Base-by-base conservation (phyloP, 2,329 filamentous ascomycete genomes). In the Cyphellophora europaea region DNA sequence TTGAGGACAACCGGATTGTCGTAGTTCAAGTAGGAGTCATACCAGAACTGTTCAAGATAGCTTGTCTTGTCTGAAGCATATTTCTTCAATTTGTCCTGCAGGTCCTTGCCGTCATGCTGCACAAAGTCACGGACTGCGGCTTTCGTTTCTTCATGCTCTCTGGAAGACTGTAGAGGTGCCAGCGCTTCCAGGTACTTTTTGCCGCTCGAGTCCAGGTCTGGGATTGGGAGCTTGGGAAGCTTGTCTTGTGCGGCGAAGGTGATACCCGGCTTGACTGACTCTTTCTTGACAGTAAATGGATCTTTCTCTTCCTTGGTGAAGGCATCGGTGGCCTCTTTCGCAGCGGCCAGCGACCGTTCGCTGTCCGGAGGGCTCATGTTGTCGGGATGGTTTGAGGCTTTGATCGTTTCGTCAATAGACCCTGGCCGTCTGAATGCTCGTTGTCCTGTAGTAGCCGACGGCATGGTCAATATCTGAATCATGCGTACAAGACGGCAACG, bases 31-130 rank as follows among this genome's bases (percentile, higher is more conserved):
- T 96, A 98, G 18, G 91, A 96, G 58, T 98, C 91, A 56, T 96
- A 96, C 91, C 89, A 98, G 51, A 98, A 98, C 53, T 98, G 91
- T 56, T 96, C 91, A 50, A 98, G 96, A 55, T 95, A 98, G 60
- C 89, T 96, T 23, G 85, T 85, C 62, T 88, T 89, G 29, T 82
- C 86, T 32, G 77, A 78, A 6, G 91, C 88, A 65, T 96, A 98
- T 51, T 80, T 78, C 65, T 88, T 91, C 37, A 96, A 63, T 58
- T 82, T 88, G 42, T 91, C 85, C 55, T 98, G 88, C 31, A 98
- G 63, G 30, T 82, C 77, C 0, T 82, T 84, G 0, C 91, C 91
- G 44, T 95, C 88, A 1, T 71, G 66, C 48, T 72, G 78, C 27
- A 95, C 61, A 48, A 96, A 96, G 18, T 94, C 86, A 8, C 80